Base-by-base conservation (phyloP, 306 rosid species). In the Vigna mungo region DNA sequence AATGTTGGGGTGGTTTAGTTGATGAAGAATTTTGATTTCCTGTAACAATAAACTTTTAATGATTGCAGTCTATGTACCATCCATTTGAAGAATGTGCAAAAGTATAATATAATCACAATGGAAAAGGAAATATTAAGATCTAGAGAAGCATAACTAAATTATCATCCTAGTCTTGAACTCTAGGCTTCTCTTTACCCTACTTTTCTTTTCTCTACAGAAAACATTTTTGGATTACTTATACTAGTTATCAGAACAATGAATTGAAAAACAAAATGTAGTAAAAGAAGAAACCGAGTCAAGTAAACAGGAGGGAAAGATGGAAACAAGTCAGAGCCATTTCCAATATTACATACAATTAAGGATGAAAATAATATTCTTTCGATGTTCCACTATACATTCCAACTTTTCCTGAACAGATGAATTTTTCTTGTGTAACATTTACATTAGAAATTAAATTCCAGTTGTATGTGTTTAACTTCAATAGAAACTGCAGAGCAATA, bases 21-120 rank as follows among this genome's bases (percentile, higher is more conserved):
- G 87, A 55, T 81, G 73, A 16, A 91, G 94, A 68, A 89, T 75
- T 80, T 80, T 88, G 70, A 91, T 84, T 88, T 91, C 97, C 97
- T 91, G 92, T 68, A 59, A 78, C 58, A 74, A 79, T 17, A 39
- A 48, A 72, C 47, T 18, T 54, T 43, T 69, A 74, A 71, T 84
- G 51, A 46, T 78, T 34, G n/a, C 64, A 71, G 18, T 59, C 53
- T 34, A 56, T 25, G 72, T 18, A 63, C 48, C 68, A 46, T 71
- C 23, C 49, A 61, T 23, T 62, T 48, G 48, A 34, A 13, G 27
- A 34, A 70, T 10, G 41, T 23, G 39, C 36, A 49, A n/a, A 37
- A 61, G 59, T 46, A 30, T 56, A 56, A 41, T 53, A 55, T 18
- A 23, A 73, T 56, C 39, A 14, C 18, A 37, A 21, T 87, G 10